Percentiles rank a stretch among this genome's conserved stretches.
Conservation (phyloP, 352 stramenopile genomes). For the Phytophthora cactorum region DNA sequence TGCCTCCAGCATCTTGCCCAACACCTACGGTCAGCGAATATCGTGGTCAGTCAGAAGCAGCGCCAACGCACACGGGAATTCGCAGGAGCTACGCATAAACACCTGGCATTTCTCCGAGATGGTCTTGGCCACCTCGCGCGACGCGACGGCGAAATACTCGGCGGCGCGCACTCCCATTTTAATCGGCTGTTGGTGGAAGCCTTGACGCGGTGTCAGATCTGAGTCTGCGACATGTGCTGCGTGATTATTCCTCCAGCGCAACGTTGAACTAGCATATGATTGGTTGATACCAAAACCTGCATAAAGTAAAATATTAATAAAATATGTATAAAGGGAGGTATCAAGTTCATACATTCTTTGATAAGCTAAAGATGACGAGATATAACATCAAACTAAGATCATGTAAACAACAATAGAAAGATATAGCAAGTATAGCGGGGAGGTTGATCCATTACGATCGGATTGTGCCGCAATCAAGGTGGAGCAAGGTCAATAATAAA, state of each 20-base stretch:
- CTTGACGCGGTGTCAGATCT: conserved; percentile 19
- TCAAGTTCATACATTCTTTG: not conserved
- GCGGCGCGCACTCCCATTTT: conserved; percentile 11
- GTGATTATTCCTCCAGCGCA: conserved; percentile 14
- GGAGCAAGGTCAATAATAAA: not conserved
- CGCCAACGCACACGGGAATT: not conserved
- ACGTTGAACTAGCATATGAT: conserved; percentile 28
- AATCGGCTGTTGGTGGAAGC: not conserved
- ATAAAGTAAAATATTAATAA: not conserved
- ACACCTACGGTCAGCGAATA: conserved; percentile 36
- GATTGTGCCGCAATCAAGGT: conserved; percentile 18
- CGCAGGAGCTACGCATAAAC: not conserved
- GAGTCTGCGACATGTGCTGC: conserved; percentile 23
- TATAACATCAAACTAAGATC: not conserved
- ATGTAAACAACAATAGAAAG: not conserved
- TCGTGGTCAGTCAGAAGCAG: not conserved
- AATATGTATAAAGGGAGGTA: not conserved
- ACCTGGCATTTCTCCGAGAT: conserved; percentile 82
- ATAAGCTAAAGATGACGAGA: not conserved
- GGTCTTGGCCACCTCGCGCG: conserved; percentile 65
- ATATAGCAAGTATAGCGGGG: not conserved
- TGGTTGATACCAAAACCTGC: conserved; percentile 2
- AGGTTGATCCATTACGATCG: conserved; percentile 5
- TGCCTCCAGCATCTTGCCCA: conserved; percentile 68
- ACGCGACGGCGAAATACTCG: conserved; percentile 56